Evolutionary conservation across 139 green algal species (phyloP), one percentile per base, ranked within the genome.

Genomic region (Chlorella sorokiniana): DNA sequence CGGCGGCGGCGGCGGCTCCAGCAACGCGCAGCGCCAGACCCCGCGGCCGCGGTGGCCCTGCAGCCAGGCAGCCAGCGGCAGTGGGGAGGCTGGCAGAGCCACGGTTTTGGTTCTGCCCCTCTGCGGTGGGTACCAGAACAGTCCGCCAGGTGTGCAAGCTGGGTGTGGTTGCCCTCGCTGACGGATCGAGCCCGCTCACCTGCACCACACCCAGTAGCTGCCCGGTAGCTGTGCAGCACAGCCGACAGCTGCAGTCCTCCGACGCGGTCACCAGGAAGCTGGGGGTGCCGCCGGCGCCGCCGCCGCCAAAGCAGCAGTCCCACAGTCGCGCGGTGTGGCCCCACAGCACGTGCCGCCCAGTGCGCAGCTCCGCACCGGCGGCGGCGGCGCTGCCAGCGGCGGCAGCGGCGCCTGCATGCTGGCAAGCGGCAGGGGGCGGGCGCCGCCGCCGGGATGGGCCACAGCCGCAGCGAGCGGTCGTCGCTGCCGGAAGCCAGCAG

Each of bases 381-480:
- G 7, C n/a, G 0, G 2, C 25, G 44, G n/a, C 35, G 65, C 69
- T 33, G 44, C 69, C 33, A 27, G 27, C 38, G 27, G 20, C 38
- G 23, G 1, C 35, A 25, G 3, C 16, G 23, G 3, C 22, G 9
- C 37, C 44, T 48, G 29, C 2, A 11, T 51, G 71, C 14, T 62
- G 10, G 22, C 7, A 35, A 51, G 4, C 41, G 33, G 1, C 68
- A 38, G 68, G 38, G 31, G 37, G 68, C 40, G 22, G 69, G 69
- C n/a, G 42, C 20, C 68, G 41, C 31, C 6, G 68, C 65, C 2
- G 51, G 59, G 67, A 85, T 51, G 69, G 33, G n/a, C 88, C 88
- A 92, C 23, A 92, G 23, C 23, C 84, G 79, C 6, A 91, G 69
- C 4, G 81, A 85, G 27, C 88, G 73, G 74, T 92, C 88, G 62